Conservation (phyloP, 306 rosid genomes). For the Pterocarpus macrocarpus region DNA sequence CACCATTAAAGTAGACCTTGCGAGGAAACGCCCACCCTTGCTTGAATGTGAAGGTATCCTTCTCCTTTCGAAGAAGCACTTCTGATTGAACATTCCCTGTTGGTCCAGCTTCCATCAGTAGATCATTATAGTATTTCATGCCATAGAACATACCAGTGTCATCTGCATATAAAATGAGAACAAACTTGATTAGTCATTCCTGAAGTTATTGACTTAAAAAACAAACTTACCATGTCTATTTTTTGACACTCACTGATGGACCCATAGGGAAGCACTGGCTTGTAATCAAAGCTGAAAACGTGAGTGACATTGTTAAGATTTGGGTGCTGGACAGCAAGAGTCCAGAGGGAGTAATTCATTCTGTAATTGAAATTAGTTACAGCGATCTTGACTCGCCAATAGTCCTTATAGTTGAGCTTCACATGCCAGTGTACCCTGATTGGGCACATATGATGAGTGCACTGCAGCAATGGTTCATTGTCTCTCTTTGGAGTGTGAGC, state of each 20-base stretch:
- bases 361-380: conserved; percentile 83
- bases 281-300: conserved; percentile 95
- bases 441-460: conserved; percentile 98
- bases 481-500: conserved; percentile 74
- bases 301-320: conserved; percentile 89
- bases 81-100: conserved; percentile 88
- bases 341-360: conserved; percentile 87
- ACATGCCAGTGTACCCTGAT: conserved; percentile 95
- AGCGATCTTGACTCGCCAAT: conserved; percentile 87
- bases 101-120: conserved; percentile 91
- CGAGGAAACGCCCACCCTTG: conserved; percentile 97
- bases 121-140: conserved; percentile 78
- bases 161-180: conserved; percentile 61
- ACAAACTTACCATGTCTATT: neutral
- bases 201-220: neutral
- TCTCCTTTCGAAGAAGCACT: conserved; percentile 78
- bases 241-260: conserved; percentile 73
- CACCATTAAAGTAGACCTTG: conserved; percentile 93
- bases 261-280: conserved; percentile 75
- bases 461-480: conserved; percentile 72
- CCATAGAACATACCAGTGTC: conserved; percentile 97
- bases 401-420: conserved; percentile 83
- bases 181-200: neutral
- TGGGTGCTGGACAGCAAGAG: conserved; percentile 89
- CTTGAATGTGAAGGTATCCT: conserved; percentile 78